Conservation (phyloP, 495 filamentous ascomycete species). For the Lophiostoma macrostomum region DNA sequence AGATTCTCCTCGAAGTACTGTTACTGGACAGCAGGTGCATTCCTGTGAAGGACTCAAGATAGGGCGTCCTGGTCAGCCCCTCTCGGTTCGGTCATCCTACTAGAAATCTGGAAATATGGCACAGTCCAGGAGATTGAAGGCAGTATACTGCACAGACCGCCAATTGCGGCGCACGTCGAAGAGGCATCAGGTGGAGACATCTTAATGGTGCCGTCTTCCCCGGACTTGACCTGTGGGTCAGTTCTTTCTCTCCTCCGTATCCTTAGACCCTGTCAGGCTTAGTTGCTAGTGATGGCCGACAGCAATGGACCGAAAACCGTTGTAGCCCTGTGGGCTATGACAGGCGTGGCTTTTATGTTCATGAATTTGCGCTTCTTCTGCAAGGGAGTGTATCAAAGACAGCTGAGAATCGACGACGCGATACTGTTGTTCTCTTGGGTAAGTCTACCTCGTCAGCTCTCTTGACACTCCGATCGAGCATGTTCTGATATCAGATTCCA, state of each 20-base stretch:
- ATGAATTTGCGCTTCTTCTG: slow-evolving; percentile 1
- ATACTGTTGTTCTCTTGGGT: slow-evolving; percentile 2
- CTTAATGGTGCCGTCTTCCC: no score
- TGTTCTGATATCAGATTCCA: no score
- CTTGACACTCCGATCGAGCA: neutral
- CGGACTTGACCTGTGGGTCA: no score
- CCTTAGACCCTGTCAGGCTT: neutral
- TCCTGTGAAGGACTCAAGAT: no score
- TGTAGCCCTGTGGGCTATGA: slow-evolving; percentile 6
- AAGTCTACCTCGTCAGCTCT: neutral
- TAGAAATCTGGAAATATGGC: no score
- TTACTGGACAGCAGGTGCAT: neutral
- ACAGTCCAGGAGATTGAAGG: no score
- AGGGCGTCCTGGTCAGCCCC: no score
- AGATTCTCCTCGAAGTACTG: neutral
- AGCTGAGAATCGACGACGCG: slow-evolving; percentile 4
- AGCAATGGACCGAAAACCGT: slow-evolving; percentile 4
- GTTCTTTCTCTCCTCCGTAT: no score
- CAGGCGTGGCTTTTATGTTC: neutral
- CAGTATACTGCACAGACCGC: no score
- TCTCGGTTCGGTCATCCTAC: no score
- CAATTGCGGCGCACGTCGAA: no score
- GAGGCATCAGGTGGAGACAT: no score
- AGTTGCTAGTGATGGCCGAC: neutral
- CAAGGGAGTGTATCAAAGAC: neutral